Evolutionary conservation across 441 rosid species (phyloP).

Genomic region (Gossypium davidsonii): DNA sequence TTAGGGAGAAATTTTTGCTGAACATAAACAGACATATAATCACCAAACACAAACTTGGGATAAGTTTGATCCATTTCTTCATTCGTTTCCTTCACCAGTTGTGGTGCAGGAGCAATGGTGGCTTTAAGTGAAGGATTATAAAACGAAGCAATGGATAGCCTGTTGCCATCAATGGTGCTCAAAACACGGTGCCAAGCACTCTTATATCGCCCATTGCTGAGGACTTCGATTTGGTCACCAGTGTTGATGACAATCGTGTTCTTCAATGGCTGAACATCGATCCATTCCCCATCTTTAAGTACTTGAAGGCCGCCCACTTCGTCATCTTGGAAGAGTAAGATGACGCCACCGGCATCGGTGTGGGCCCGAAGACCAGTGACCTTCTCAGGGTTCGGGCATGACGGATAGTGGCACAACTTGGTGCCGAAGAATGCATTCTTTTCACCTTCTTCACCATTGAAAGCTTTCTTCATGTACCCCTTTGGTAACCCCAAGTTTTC

Average conservation of each 20-base stretch:
- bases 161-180: constrained; percentile 44
- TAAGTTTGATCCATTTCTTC: constrained; percentile 31
- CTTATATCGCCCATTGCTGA: constrained; percentile 82
- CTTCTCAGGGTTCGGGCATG: constrained; percentile 71
- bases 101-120: constrained; percentile 60
- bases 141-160: constrained; percentile 83
- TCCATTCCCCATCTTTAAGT: constrained; percentile 73
- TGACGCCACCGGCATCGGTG: constrained; percentile 90
- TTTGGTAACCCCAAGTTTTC: constrained; percentile 65
- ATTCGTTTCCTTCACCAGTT: constrained; percentile 22
- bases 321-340: constrained; percentile 82
- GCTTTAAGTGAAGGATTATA: constrained; percentile 73
- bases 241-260: constrained; percentile 77
- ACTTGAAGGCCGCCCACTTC: constrained; percentile 69
- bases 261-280: constrained; percentile 70
- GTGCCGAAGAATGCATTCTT: constrained; percentile 72
- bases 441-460: constrained; percentile 46
- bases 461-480: constrained; percentile 54
- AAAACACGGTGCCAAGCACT: constrained; percentile 74
- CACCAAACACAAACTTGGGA: constrained; percentile 79
- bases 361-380: constrained; percentile 78
- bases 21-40: constrained; percentile 76
- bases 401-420: constrained; percentile 91
- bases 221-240: constrained; percentile 88
- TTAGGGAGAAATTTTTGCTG: constrained; percentile 81